Evolutionary conservation across 805 yeast species (phyloP).

Genomic region (Saturnispora sekii): DNA sequence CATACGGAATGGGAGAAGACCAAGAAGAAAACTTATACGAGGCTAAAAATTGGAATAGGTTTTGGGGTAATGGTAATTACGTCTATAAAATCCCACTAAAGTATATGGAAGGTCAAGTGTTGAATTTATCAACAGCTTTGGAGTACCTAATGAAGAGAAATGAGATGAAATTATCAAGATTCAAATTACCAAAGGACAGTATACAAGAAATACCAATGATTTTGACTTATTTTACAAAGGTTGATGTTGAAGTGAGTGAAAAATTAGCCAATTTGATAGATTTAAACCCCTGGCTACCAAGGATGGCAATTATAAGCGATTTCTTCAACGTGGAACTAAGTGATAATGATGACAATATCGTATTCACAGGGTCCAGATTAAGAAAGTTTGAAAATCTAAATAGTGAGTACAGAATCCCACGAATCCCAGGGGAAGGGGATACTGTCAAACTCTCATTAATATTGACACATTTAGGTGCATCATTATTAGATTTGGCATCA

Average conservation of each 20-base stretch:
- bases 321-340: neutral
- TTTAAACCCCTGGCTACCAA: constrained; percentile 6
- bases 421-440: neutral
- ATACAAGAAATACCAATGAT: constrained; percentile 17
- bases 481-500: constrained; percentile 3
- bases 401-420: neutral
- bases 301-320: constrained; percentile 4
- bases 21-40: constrained; percentile 48
- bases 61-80: constrained; percentile 11
- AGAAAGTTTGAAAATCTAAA: constrained; percentile 1
- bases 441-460: neutral
- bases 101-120: constrained; percentile 22
- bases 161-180: constrained; percentile 16
- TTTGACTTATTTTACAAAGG: constrained; percentile 19
- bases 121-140: constrained; percentile 29
- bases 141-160: constrained; percentile 30
- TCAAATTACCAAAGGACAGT: constrained; percentile 11
- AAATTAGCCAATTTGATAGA: constrained; percentile 7
- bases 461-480: constrained; percentile 8
- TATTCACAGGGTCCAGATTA: constrained; percentile 1
- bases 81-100: constrained; percentile 28
- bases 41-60: constrained; percentile 32
- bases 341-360: neutral
- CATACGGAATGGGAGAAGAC: neutral
- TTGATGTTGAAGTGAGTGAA: constrained; percentile 1